A percentile compares a stretch with the other conserved stretches of the same genome.
Conservation (phyloP, 148 eudicot genomes). For the Silene latifolia region DNA sequence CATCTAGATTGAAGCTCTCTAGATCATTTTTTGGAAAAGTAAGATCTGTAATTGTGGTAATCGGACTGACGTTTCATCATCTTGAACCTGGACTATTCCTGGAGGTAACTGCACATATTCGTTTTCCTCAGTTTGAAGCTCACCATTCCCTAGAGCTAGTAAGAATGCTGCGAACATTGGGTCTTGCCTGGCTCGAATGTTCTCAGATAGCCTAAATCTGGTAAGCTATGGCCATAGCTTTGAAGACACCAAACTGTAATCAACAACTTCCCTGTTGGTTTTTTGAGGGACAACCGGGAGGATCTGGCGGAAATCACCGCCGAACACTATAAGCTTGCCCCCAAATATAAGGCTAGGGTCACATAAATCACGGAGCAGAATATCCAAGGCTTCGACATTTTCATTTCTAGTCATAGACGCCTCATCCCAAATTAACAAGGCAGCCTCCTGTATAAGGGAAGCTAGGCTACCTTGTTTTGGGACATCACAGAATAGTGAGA, state of each 20-base stretch:
- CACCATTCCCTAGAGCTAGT: neutral
- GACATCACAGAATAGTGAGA: neutral
- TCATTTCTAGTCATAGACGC: too few species aligned
- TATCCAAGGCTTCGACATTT: too few species aligned
- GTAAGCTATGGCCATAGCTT: neutral
- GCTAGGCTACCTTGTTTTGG: slow-evolving; percentile 3
- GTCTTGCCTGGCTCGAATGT: slow-evolving; percentile 5
- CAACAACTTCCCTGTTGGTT: neutral
- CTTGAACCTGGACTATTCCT: neutral
- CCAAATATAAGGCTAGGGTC: too few species aligned
- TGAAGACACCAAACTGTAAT: neutral
- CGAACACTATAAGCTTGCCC: too few species aligned
- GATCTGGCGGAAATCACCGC: neutral
- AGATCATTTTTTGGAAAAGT: too few species aligned
- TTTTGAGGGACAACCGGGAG: neutral
- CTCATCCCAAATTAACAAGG: too few species aligned
- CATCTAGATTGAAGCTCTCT: too few species aligned
- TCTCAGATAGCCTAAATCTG: neutral
- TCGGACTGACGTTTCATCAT: too few species aligned
- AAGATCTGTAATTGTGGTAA: neutral
- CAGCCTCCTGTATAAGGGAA: neutral
- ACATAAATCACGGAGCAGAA: too few species aligned
- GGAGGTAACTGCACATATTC: neutral
- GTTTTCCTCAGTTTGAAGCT: neutral
- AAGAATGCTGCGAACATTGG: neutral